Evolutionary conservation across 768 basidiomycete genomes (phyloP), one percentile per base, ranked within the genome.

Genomic region (Epithele typhae): DNA sequence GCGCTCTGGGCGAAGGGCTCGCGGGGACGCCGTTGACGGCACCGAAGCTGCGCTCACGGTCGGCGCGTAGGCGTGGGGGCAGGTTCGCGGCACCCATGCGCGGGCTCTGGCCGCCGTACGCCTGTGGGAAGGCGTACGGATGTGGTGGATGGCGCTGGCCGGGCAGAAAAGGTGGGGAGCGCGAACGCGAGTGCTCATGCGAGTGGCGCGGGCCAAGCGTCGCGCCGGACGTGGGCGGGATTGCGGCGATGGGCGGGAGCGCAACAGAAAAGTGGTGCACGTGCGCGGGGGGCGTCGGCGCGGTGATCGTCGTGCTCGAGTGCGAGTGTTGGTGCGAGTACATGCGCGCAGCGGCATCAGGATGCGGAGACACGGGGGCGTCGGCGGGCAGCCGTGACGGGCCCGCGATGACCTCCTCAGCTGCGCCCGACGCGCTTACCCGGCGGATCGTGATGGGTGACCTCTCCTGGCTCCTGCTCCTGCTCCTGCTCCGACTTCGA

Each of bases 321-420:
- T 71, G 68, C 15, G 75, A 68, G 55, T 80, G 78, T 24, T 68
- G 55, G 46, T 77, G 75, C n/a, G 70, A 64, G 45, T 68, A 62
- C 24, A 51, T 30, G 14, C 42, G 51, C 38, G 42, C 47, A 2
- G 22, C 33, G 1, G 15, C 27, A 6, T 38, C 25, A 2, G 18
- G n/a, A 14, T 25, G 30, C 23, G 48, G 46, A 5, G 46, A 45
- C 4, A 44, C 22, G 3, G 52, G 43, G 5, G 5, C 30, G 22
- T 42, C 40, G 3, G 17, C 18, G 19, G 47, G 35, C 5, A 48
- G 19, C 21, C 46, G 41, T 15, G 51, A 52, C 4, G 51, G 51
- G 2, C 51, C 51, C 5, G 46, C 51, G 12, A 52, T 30, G 8
- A 46, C 38, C 25, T 47, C 40, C 14, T 40, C 42, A 37, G 24